Evolutionary conservation across 768 basidiomycete genomes (phyloP), one percentile per base, ranked within the genome.

Genomic region (Collybia sordida): DNA sequence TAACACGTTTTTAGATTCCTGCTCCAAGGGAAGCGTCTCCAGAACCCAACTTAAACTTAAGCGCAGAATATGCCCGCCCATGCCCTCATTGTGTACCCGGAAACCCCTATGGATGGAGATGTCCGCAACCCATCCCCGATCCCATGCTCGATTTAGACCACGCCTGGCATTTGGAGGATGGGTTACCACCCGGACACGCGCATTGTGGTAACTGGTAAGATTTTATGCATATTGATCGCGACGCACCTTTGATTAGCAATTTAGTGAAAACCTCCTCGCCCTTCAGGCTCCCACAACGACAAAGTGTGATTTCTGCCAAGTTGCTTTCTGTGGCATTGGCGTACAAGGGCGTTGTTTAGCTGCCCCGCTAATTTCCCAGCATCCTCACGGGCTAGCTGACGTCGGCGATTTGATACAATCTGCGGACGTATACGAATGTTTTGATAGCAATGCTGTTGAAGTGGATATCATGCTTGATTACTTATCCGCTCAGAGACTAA

Each of bases 391-490:
- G 22, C 69, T 92, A 64, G 69, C 72, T 11, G 86, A 83, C 53
- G 62, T 90, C 17, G 67, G 79, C n/a, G 91, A 93, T 63, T 73
- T 93, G 42, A 85, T 93, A 35, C 82, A 88, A 63, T 88, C 85
- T 22, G 65, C 81, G 0, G 85, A 88, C 50, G 71, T 83, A n/a
- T 93, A 92, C 53, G 91, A 91, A 24, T 86, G 81, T 57, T 93
- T 93, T 62, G 79, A 85, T 55, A 77, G 77, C 54, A 93, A 93
- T 60, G 79, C 76, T 0, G 78, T 89, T 19, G 91, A 93, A 64
- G 89, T 90, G 23, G 91, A 93, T 27, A 81, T 89, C 50, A 81
- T 93, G 80, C 69, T 93, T 37, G 91, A 93, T 63, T 91, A 92
- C 65, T 66, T 93, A 38, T 78, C 80, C 12, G 73, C 74, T 14